phyloP scores from a whole-genome alignment of 306 rosid species.

The Inga oerstediana region DNA sequence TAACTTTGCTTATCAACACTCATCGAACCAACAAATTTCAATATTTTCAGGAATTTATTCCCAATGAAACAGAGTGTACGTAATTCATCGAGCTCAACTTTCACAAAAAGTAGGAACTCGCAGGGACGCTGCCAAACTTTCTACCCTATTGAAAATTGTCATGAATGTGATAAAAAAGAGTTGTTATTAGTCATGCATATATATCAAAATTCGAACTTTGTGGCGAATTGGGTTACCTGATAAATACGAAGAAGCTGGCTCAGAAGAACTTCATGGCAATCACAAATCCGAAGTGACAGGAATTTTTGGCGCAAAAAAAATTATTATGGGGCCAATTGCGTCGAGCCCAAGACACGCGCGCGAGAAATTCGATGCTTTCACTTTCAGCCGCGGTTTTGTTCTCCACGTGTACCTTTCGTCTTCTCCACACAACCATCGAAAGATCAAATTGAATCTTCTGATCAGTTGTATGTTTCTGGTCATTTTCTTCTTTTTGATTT shows the following conservation, averaged over 20 bases:
- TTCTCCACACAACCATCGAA: background rate
- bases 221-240: slow-evolving; percentile 36
- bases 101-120: slow-evolving; percentile 6
- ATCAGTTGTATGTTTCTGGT: background rate
- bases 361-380: background rate
- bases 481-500: background rate
- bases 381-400: background rate
- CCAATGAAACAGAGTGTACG: background rate
- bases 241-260: slow-evolving; percentile 18
- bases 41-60: background rate
- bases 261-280: slow-evolving; percentile 1
- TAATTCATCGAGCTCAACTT: background rate
- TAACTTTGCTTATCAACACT: background rate
- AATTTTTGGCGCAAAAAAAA: too few relatives aligned
- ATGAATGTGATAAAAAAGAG: background rate
- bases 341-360: background rate
- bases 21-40: background rate
- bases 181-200: background rate
- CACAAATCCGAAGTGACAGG: background rate
- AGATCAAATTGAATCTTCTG: background rate
- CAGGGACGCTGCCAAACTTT: slow-evolving; percentile 10
- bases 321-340: background rate
- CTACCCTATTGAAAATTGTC: background rate
- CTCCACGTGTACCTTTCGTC: background rate
- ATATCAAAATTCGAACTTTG: background rate